Base-by-base conservation (phyloP, 148 eudicot genomes). In the Chenopodium album region DNA sequence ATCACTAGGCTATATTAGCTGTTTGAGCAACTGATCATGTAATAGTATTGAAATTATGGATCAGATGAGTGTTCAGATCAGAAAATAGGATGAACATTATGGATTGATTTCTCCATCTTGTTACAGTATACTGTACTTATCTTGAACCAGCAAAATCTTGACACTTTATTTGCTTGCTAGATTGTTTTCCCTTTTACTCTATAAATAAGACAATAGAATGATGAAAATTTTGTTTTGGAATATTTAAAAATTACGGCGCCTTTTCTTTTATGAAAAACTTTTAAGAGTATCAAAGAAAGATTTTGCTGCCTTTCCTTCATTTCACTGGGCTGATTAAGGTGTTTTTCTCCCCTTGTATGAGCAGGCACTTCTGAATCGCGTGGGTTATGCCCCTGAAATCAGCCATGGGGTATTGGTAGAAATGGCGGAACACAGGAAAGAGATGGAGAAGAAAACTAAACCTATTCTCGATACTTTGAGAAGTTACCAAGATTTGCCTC, bases 401-500 rank as follows among this genome's bases (percentile, higher is more conserved):
- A 94, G 99, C 90, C 99, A 96, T 73, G 97, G 99, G 1, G 85
- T 90, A 75, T 87, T 92, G 83, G 97, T 92, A 76, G 94, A 96
- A 86, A 90, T 91, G 93, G 99, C 95, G 44, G 99, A 96, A 82
- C 97, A 94, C 86, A 87, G 79, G 88, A 92, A 96, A 89, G 98
- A 96, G 16, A 73, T 96, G 86, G 98, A 92, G 79, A 94, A 90
- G 97, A 90, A 91, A 83, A 94, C 97, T 54, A 94, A 91, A 83
- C 99, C 98, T 46, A 94, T 96, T 73, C 91, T 94, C 1, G 99
- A 96, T 71, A 94, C 95, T 31, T 85, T 96, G 87, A 89, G 97
- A 89, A 96, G 97, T 84, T 96, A 96, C 88, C 98, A 94, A 87
- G 99, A 96, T 86, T 83, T 96, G 88, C 99, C 98, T 70, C 99